Base-by-base conservation (phyloP, 2,329 filamentous ascomycete genomes). In the Monosporascus sp. region DNA sequence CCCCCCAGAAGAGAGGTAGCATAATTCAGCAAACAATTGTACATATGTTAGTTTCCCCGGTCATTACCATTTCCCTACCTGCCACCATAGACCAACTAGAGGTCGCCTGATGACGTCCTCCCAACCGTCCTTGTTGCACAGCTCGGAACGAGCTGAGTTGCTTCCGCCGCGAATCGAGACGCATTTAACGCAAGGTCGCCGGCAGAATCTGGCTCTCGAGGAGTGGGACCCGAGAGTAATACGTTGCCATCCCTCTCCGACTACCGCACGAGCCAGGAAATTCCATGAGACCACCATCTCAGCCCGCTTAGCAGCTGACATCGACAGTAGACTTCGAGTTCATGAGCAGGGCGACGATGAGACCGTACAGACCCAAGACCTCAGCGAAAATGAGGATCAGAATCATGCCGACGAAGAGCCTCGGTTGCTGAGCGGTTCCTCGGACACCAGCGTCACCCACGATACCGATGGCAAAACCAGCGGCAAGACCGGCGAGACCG, bases 371-470 rank as follows among this genome's bases (percentile, higher is more conserved):
- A 94, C 93, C 92, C 87, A 97, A 78, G 64, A 97, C 92, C 93
- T 97, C 92, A 64, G 92, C 92, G 82, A 96, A 97, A 93, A 97
- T 97, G 77, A 97, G 90, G 80, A 97, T 97, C 72, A 97, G 76
- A 76, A 97, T 96, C 91, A 97, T 97, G 77, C 92, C 92, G 71
- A 96, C 91, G 76, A 95, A 96, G 63, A 96, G 82, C 72, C 88
- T 82, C 58, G 88, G 88, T 73, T 92, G 88, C 71, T 92, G 88
- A 54, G 89, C 88, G 61, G 87, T 90, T 78, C 89, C 89, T 69
- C 89, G 85, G 56, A 94, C 89, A 87, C 89, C 90, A 65, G 89
- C 89, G 65, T 94, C 89, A 79, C 89, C 89, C 60, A 92, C 88
- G 68, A 93, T 92, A 73, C 89, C 89, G 67, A 93, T 92, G 69